phyloP scores from a whole-genome alignment of 169 alveolate genomes.

The Plasmodium malariae region DNA sequence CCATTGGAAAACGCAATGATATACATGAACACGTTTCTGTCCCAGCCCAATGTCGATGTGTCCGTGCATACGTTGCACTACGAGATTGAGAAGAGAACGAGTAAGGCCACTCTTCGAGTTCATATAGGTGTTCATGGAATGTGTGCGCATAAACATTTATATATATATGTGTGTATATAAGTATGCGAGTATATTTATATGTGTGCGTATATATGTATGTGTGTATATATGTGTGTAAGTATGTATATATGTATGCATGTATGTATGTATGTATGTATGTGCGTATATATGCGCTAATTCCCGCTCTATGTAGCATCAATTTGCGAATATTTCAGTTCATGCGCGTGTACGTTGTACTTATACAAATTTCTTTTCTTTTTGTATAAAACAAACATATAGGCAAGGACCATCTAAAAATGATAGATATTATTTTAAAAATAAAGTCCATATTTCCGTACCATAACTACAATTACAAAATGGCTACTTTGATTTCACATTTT shows the following conservation, averaged over 20 bases:
- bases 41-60: constrained; percentile 66
- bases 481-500: constrained; percentile 51
- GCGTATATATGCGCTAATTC: not conserved
- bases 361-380: too few relatives aligned
- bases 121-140: not conserved
- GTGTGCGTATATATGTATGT: not conserved
- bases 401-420: constrained; percentile 26
- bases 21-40: constrained; percentile 70
- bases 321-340: not conserved
- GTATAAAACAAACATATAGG: too few relatives aligned
- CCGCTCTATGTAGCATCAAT: too few relatives aligned
- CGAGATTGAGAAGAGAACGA: constrained; percentile 54
- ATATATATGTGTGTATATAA: too few relatives aligned
- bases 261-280: not conserved
- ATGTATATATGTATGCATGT: not conserved
- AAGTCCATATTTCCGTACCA: constrained; percentile 66
- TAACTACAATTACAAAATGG: constrained; percentile 51
- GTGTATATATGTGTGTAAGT: not conserved
- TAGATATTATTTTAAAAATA: constrained; percentile 33
- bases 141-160: not conserved
- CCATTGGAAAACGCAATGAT: constrained; percentile 65
- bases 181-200: not conserved
- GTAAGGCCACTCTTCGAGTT: not conserved
- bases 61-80: constrained; percentile 26
- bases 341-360: too few relatives aligned